Evolutionary conservation across 768 basidiomycete species (phyloP).

Genomic region (Strobilomyces confusus): DNA sequence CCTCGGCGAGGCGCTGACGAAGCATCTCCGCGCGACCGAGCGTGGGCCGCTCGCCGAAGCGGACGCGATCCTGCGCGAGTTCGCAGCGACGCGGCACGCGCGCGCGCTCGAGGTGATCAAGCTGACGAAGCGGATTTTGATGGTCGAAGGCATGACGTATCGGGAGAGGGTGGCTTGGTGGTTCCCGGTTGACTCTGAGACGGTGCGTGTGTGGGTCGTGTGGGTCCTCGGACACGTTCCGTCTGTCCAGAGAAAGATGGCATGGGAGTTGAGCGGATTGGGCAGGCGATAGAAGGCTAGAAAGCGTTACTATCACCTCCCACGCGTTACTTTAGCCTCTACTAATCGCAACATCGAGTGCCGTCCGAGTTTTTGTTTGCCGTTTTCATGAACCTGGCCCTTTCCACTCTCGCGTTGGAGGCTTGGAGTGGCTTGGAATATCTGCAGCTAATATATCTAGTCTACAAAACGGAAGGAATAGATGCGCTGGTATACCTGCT

Average conservation of each 20-base stretch:
- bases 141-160: conserved; percentile 22
- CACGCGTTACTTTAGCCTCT: neutral
- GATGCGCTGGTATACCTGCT: conserved; percentile 17
- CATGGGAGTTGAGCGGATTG: conserved; percentile 1
- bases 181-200: conserved; percentile 25
- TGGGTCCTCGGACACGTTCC: conserved; percentile 18
- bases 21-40: conserved; percentile 28
- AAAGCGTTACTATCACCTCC: too few species aligned
- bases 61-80: conserved; percentile 34
- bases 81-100: conserved; percentile 33
- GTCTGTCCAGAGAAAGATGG: neutral
- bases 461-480: conserved; percentile 23
- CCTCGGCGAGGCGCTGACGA: conserved; percentile 40
- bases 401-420: too few species aligned
- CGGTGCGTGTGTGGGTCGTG: conserved; percentile 26
- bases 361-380: too few species aligned
- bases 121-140: conserved; percentile 35
- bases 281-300: neutral
- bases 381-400: too few species aligned
- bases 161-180: conserved; percentile 16
- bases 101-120: conserved; percentile 41
- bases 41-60: conserved; percentile 8
- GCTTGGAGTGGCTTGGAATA: neutral
- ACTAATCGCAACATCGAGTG: too few species aligned
- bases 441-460: neutral